Evolutionary conservation across 169 alveolate genomes (phyloP).

Genomic region (Eimeria praecox): DNA sequence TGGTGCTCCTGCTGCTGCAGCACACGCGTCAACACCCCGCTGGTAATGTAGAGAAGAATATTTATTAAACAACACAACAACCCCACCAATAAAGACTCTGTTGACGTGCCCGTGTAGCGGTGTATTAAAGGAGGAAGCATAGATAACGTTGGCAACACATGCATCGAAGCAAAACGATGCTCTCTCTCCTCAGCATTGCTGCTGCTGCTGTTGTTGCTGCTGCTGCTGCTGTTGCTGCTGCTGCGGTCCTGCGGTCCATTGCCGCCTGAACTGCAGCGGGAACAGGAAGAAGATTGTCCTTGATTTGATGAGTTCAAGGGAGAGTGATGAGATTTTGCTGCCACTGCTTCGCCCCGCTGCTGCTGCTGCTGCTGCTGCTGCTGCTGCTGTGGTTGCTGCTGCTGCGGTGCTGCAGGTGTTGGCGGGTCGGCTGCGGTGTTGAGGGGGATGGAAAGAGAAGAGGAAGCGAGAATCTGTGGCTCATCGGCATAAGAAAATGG

Average conservation of each 20-base stretch:
- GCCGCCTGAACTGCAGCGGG: background rate
- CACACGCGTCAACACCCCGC: conserved; percentile 72
- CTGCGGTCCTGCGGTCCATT: background rate
- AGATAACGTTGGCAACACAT: background rate
- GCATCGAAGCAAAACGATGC: background rate
- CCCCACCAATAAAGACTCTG: conserved; percentile 62
- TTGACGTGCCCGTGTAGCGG: conserved; percentile 33
- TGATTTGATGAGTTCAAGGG: background rate
- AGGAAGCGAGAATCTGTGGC: background rate
- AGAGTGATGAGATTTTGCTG: background rate
- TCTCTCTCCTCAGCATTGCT: background rate
- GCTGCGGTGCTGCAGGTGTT: background rate
- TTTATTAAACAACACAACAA: conserved; percentile 65
- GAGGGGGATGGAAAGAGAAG: background rate
- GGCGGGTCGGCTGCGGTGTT: background rate
- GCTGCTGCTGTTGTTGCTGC: conserved; percentile 47
- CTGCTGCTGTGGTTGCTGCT: conserved; percentile 21
- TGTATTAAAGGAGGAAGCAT: conserved; percentile 23
- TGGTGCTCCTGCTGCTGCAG: conserved; percentile 78
- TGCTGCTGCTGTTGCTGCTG: conserved; percentile 37
- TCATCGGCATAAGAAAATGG: background rate
- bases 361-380: conserved; percentile 26
- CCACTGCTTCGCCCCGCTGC: conserved; percentile 44
- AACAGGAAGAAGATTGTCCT: background rate
- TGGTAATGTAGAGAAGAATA: conserved; percentile 49